Evolutionary conservation across 176 grass and related monocot species (phyloP).

Genomic region (Oryza rufipogon): DNA sequence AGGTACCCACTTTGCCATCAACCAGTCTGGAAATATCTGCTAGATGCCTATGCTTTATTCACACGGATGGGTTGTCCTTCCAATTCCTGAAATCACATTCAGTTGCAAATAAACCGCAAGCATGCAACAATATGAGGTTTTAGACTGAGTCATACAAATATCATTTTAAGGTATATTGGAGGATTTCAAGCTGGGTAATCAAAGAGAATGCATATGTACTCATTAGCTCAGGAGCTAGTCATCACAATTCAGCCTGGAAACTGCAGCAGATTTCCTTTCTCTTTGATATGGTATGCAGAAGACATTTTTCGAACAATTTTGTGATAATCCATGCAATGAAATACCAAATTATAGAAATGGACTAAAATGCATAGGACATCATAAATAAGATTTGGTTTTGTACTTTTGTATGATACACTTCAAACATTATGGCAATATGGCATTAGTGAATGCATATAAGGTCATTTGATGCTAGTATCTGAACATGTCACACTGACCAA

Average conservation of each 20-base stretch:
- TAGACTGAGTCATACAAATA: background rate
- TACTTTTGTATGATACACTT: background rate
- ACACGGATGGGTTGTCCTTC: slow-evolving; percentile 98
- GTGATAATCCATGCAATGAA: background rate
- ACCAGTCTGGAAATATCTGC: slow-evolving; percentile 16
- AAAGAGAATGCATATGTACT: background rate
- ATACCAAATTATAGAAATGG: background rate
- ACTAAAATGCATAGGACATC: background rate
- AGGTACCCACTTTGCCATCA: background rate
- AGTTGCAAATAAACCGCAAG: background rate
- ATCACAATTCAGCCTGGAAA: background rate
- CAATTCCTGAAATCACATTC: slow-evolving; percentile 72
- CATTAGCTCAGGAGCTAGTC: background rate
- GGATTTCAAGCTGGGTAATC: background rate
- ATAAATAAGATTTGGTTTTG: background rate
- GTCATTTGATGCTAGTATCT: slow-evolving; percentile 18
- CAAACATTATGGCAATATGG: background rate
- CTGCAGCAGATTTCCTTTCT: background rate
- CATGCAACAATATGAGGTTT: background rate
- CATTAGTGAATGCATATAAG: background rate
- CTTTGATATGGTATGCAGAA: background rate
- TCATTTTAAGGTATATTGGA: background rate
- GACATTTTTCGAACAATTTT: background rate
- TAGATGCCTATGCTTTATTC: slow-evolving; percentile 71
- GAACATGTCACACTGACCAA: background rate